phyloP scores from a whole-genome alignment of 352 stramenopile genomes.

The Globisporangium acanthophoron region DNA sequence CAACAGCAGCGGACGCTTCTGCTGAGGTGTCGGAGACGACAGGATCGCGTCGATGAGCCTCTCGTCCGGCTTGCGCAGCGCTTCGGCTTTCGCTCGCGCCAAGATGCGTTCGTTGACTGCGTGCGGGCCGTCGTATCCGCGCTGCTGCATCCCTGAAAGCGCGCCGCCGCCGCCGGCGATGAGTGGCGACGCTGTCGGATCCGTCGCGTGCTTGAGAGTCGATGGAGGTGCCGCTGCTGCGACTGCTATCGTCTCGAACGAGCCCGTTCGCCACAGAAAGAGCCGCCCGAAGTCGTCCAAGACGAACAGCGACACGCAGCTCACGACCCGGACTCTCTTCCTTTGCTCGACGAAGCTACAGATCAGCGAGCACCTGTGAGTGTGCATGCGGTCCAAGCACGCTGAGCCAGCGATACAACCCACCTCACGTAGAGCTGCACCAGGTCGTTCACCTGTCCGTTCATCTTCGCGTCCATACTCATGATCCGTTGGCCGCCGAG shows the following conservation, averaged over 20 bases:
- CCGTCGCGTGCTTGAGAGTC: background rate
- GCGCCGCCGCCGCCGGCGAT: background rate
- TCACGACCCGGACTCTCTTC: constrained; percentile 60
- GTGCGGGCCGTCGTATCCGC: constrained; percentile 44
- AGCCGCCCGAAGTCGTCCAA: constrained; percentile 45
- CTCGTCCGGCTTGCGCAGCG: constrained; percentile 44
- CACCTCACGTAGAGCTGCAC: constrained; percentile 41
- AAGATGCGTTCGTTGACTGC: constrained; percentile 61
- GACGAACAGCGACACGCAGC: constrained; percentile 51
- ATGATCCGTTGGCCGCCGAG: constrained; percentile 53
- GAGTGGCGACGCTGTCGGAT: background rate
- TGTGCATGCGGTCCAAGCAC: background rate
- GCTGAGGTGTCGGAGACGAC: constrained; percentile 36
- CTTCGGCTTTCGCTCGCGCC: constrained; percentile 47
- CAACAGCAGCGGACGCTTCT: constrained; percentile 24
- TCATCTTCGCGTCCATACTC: constrained; percentile 69
- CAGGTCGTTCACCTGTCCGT: constrained; percentile 32
- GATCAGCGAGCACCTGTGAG: background rate
- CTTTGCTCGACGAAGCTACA: constrained; percentile 51
- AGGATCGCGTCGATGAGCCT: constrained; percentile 69
- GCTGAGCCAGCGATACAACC: background rate
- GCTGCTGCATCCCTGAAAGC: background rate
- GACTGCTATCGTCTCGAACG: constrained; percentile 45
- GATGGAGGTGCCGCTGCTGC: background rate
- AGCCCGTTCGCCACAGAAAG: constrained; percentile 49